Base-by-base conservation (phyloP, 202 grass and related monocot genomes). In the Saccharum hybrid region DNA sequence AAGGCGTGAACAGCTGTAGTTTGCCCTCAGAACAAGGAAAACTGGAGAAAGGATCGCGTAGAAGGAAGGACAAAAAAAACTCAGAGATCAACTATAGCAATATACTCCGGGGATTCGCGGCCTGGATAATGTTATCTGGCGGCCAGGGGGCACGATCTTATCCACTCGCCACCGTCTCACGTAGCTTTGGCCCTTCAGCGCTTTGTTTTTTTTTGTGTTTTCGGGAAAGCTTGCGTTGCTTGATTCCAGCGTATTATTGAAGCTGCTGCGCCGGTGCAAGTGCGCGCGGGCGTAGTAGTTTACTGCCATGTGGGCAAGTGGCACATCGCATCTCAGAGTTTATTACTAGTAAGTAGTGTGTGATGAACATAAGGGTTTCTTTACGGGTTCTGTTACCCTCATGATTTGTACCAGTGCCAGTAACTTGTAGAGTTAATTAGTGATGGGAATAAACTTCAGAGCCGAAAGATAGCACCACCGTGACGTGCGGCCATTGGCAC, bases 1-100 rank as follows among this genome's bases (percentile, higher is more conserved):
- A 80, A 41, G 46, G 59, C 6, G 28, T 4, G 18, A 75, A 56
- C 80, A 90, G 84, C 81, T 84, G 88, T 87, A 28, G 19, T 21
- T 66, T 72, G 70, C 80, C 43, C 75, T 63, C 3, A 81, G 42
- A 83, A 46, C 64, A 80, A 87, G 71, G 57, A 56, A 84, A 54
- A 65, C 26, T 52, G 33, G 6, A 9, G 8, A 56, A 56, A 21
- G 18, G 18, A n/a, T 56, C 52, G 0, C 18, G 18, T 28, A 28
- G 28, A 28, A 8, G 6, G 51, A 46, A 6, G 1, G 3, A 46
- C 4, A 46, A 14, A 45, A 8, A 14, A 4, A 7, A 3, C n/a
- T 3, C 1, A 54, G 2, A 54, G 5, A 56, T 8, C 51, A 56
- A 46, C 19, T 3, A 8, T 7, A 54, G 6, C 0, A n/a, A 8